Evolutionary conservation across 139 green algal species (phyloP), one percentile per base, ranked within the genome.

Genomic region (Tetraselmis striata): DNA sequence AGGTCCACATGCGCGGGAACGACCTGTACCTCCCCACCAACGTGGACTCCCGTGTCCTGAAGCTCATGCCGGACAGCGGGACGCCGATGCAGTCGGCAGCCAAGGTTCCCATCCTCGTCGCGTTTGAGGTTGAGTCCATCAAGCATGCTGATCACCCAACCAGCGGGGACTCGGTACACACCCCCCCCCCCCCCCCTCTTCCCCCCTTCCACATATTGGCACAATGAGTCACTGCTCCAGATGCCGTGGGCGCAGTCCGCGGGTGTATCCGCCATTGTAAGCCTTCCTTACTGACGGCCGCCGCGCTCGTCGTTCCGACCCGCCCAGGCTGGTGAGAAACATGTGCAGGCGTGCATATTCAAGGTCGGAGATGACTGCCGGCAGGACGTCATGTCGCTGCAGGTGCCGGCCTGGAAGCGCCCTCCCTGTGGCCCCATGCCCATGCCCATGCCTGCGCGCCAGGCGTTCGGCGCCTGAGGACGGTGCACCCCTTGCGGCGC

Each of bases 301-400:
- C n/a, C n/a, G n/a, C n/a, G n/a, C n/a, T n/a, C n/a, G n/a, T n/a
- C n/a, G n/a, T n/a, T n/a, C n/a, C n/a, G n/a, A n/a, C n/a, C n/a
- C n/a, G n/a, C n/a, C n/a, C n/a, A n/a, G n/a, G n/a, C n/a, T n/a
- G n/a, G n/a, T n/a, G n/a, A n/a, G n/a, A n/a, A n/a, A n/a, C 1
- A 28, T 31, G 67, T 18, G 5, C 84, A 92, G 80, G 91, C 91
- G 2, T 95, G 90, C 89, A 98, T 98, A 87, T 98, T 98, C 93
- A 98, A 98, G 87, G 96, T 99, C 1, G 90, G 94, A 0, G 96
- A 99, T 85, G 96, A 99, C 86, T 95, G 95, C 78, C 84, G 96
- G 22, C 96, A 99, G 88, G 96, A 99, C 84, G 95, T 99, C 81
- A 90, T 99, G 59, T 96, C 96, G 0, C 90, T 99, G 58, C 96